phyloP scores from a whole-genome alignment of 23 red algal genomes.

The Gracilaria caudata region DNA sequence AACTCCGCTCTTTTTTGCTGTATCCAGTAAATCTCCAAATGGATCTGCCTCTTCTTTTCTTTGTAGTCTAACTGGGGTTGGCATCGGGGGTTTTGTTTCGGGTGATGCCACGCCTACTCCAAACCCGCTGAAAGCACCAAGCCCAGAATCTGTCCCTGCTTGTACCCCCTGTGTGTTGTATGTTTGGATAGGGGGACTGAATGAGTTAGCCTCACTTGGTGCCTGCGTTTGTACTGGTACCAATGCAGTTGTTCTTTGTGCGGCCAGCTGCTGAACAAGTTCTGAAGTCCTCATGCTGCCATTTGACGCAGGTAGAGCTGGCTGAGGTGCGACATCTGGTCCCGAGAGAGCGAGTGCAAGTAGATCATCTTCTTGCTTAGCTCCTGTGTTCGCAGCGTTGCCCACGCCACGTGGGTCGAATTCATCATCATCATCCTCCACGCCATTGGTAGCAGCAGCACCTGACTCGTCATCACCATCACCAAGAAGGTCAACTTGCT shows the following conservation, averaged over 20 bases:
- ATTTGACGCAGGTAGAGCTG: neutral
- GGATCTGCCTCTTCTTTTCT: slow-evolving; percentile 49
- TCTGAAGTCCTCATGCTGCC: slow-evolving; percentile 32
- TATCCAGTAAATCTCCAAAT: slow-evolving; percentile 50
- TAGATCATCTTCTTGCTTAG: slow-evolving; percentile 9
- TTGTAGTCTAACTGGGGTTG: neutral
- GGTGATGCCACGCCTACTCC: neutral
- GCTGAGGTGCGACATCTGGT: slow-evolving; percentile 18
- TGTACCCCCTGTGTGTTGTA: neutral
- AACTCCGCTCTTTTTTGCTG: slow-evolving; percentile 47
- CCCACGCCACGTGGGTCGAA: slow-evolving; percentile 64
- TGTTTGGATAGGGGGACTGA: neutral
- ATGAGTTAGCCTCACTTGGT: neutral
- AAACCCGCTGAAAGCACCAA: slow-evolving; percentile 24
- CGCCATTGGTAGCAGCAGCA: neutral
- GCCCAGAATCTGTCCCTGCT: neutral
- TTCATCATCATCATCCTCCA: slow-evolving; percentile 63
- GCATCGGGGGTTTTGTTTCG: neutral
- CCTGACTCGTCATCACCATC: slow-evolving; percentile 75
- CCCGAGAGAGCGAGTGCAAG: slow-evolving; percentile 22
- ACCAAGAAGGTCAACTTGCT: slow-evolving; percentile 60
- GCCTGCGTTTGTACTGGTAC: neutral
- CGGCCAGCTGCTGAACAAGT: slow-evolving; percentile 22
- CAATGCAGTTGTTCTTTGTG: slow-evolving; percentile 17
- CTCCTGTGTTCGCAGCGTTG: neutral